A percentile compares a stretch with the other conserved stretches of the same genome.
phyloP scores from a whole-genome alignment of 1,284 basidiomycete genomes.

The Moesziomyces sp. region DNA sequence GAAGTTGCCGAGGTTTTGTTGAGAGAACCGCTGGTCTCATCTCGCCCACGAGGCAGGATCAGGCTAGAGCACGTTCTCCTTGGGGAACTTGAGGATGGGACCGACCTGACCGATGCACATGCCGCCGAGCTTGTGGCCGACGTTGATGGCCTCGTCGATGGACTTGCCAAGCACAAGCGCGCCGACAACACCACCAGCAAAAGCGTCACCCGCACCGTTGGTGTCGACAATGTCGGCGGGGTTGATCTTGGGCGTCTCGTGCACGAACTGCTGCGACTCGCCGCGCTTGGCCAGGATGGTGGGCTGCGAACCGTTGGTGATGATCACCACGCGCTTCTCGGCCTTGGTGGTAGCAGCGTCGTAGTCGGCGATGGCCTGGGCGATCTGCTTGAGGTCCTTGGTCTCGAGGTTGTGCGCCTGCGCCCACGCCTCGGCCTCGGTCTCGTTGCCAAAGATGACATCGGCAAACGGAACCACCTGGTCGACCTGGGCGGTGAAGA shows the following conservation, averaged over 20 bases:
- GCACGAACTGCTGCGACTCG: slow-evolving; percentile 70
- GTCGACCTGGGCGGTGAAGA: slow-evolving; percentile 77
- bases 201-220: slow-evolving; percentile 98
- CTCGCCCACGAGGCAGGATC: no score
- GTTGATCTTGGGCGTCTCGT: slow-evolving; percentile 70
- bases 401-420: slow-evolving; percentile 70
- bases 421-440: slow-evolving; percentile 90
- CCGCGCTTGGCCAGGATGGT: slow-evolving; percentile 81
- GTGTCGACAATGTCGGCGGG: slow-evolving; percentile 81
- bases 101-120: slow-evolving; percentile 88
- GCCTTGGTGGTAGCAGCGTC: slow-evolving; percentile 44
- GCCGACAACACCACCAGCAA: slow-evolving; percentile 96
- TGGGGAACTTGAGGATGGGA: slow-evolving; percentile 67
- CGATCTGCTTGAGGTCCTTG: slow-evolving; percentile 62
- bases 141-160: slow-evolving; percentile 81
- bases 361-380: slow-evolving; percentile 63
- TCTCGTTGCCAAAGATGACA: slow-evolving; percentile 80
- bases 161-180: slow-evolving; percentile 83
- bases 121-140: slow-evolving; percentile 86
- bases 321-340: slow-evolving; percentile 82
- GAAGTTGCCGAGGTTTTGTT: slow-evolving; percentile 19
- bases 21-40: slow-evolving; percentile 5
- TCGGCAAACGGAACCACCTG: slow-evolving; percentile 62
- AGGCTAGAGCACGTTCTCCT: slow-evolving; percentile 57
- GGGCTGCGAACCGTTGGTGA: slow-evolving; percentile 87